These are phyloP conservation scores for Diplodia intermedia DNA, from an alignment of 2,329 filamentous ascomycete species.

Conservation along the genomic window DNA sequence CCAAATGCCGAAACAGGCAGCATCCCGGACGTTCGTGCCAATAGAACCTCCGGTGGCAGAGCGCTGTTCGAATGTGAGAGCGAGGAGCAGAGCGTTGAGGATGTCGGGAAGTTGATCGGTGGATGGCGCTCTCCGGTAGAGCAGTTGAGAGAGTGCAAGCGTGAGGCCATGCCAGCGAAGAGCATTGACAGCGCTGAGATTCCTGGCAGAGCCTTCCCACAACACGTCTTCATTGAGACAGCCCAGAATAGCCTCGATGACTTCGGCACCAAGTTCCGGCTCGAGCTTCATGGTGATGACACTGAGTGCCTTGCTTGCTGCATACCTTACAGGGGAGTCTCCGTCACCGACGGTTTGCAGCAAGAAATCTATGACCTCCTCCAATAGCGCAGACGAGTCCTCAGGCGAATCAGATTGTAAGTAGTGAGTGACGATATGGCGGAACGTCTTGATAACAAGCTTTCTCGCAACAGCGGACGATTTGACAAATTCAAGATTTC, in stretches of 20 bases:
- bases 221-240: slow-evolving; percentile 68
- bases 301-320: slow-evolving; percentile 91
- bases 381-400: slow-evolving; percentile 59
- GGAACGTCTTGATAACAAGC: slow-evolving; percentile 81
- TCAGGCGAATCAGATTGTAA: slow-evolving; percentile 53
- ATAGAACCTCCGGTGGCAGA: slow-evolving; percentile 83
- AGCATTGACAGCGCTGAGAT: slow-evolving; percentile 78
- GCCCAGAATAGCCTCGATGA: slow-evolving; percentile 85
- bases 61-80: slow-evolving; percentile 87
- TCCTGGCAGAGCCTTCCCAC: slow-evolving; percentile 60
- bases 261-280: slow-evolving; percentile 79
- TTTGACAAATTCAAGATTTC: slow-evolving; percentile 63
- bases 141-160: slow-evolving; percentile 82
- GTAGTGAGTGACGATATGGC: slow-evolving; percentile 73
- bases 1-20: slow-evolving; percentile 96
- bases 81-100: slow-evolving; percentile 76
- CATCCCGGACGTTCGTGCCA: slow-evolving; percentile 90
- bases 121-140: slow-evolving; percentile 84
- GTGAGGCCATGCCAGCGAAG: slow-evolving; percentile 92
- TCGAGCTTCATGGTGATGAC: slow-evolving; percentile 83
- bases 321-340: slow-evolving; percentile 87
- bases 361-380: slow-evolving; percentile 82
- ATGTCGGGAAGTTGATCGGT: slow-evolving; percentile 73
- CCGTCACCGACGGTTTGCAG: slow-evolving; percentile 81
- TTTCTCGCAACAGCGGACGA: slow-evolving; percentile 83